phyloP scores from a whole-genome alignment of 352 stramenopile species.

The Peronospora destructor region DNA sequence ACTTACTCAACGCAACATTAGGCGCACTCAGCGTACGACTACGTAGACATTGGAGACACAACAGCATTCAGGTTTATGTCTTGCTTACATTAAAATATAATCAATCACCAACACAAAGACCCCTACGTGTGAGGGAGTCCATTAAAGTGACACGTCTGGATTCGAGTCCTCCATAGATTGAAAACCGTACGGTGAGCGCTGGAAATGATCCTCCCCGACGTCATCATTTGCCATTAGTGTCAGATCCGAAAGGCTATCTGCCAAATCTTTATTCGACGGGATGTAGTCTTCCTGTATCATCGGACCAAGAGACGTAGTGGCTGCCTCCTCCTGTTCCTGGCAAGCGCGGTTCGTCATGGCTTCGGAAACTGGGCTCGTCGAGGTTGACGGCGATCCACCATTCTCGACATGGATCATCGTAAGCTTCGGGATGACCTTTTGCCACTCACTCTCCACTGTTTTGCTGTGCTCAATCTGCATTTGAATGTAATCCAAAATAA shows the following conservation, averaged over 20 bases:
- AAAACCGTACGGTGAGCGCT: slow-evolving; percentile 29
- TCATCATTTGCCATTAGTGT: slow-evolving; percentile 40
- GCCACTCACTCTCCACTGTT: slow-evolving; percentile 82
- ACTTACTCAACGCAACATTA: slow-evolving; percentile 22
- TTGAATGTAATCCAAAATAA: slow-evolving; percentile 95
- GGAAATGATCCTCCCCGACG: slow-evolving; percentile 21
- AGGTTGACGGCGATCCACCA: slow-evolving; percentile 23
- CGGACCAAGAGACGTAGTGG: slow-evolving; percentile 17
- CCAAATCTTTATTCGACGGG: slow-evolving; percentile 44
- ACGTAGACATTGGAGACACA: slow-evolving; percentile 13
- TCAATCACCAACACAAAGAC: slow-evolving; percentile 7
- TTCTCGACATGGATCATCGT: slow-evolving; percentile 66
- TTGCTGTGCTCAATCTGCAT: slow-evolving; percentile 97
- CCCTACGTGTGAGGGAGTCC: neutral
- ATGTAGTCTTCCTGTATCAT: slow-evolving; percentile 78
- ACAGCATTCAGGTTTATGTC: slow-evolving; percentile 10
- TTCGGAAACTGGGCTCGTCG: slow-evolving; percentile 37
- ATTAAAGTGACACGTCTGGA: slow-evolving; percentile 30
- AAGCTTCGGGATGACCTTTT: slow-evolving; percentile 66
- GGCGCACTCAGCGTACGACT: slow-evolving; percentile 8
- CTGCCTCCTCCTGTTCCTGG: slow-evolving; percentile 11
- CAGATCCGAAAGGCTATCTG: slow-evolving; percentile 45
- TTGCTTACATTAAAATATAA: slow-evolving; percentile 34
- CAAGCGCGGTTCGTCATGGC: slow-evolving; percentile 11
- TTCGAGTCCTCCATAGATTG: slow-evolving; percentile 27